Evolutionary conservation across 1,284 basidiomycete genomes (phyloP), one percentile per base, ranked within the genome.

Genomic region (Apiotrichum veenhuisii): DNA sequence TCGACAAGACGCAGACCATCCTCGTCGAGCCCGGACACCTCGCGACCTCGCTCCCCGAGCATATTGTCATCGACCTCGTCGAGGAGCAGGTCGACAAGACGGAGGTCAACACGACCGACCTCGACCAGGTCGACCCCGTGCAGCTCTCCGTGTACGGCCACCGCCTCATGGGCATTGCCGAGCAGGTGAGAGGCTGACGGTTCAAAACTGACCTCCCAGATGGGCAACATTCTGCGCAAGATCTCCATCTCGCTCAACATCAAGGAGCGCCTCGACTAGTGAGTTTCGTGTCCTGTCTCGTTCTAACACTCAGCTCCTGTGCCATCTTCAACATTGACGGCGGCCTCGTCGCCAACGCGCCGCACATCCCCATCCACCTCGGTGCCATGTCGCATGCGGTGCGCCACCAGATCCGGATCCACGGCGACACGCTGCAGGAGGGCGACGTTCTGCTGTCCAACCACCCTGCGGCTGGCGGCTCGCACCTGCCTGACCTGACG

Each of bases 71-170:
- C n/a, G 69, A 70, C 52, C 51, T 60, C 9, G 63, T 64, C n/a
- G 63, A 66, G n/a, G 58, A 66, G 37, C 56, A 61, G 38, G 60
- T 57, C 1, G 55, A 38, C 26, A 51, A 54, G 42, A 54, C 51
- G 42, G 56, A 58, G 49, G 26, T 34, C 22, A 57, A 64, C 34
- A 30, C 59, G 27, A 52, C 44, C 2, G 64, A 70, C 38, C 58
- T 61, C 17, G 63, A 69, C 33, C 54, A 69, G 52, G 69, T 73
- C 23, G 80, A 82, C 59, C 80, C 80, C 1, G 77, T 82, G 55
- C 70, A 81, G 55, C 75, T 82, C 15, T 80, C 79, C 9, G 74
- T 82, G 14, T 82, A 81, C 64, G 79, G 79, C 33, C 79, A 81
- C 64, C 72, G 81, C 38, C 77, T 80, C 61, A 80, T 79, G 74